Evolutionary conservation across 139 green algal species (phyloP).

Genomic region (Chlorella sp.): DNA sequence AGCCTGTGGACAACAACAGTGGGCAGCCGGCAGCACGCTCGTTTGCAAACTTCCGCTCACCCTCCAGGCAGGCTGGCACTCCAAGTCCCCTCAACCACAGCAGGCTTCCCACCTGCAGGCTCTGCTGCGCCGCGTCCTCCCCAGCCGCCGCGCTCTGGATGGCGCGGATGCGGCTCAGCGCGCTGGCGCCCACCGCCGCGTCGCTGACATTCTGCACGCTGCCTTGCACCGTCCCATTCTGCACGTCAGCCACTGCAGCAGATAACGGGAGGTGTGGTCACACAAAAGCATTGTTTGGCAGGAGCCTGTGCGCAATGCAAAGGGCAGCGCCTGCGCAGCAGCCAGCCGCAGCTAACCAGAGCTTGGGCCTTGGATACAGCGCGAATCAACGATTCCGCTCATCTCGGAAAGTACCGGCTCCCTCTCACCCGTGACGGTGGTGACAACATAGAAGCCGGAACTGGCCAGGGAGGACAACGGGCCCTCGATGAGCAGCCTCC

Average conservation of each 20-base stretch:
- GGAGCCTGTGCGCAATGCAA: too few relatives aligned
- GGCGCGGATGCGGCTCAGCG: constrained; percentile 33
- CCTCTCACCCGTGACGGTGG: constrained; percentile 26
- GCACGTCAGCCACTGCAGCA: constrained; percentile 9
- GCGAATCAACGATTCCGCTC: too few relatives aligned
- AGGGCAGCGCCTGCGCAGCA: too few relatives aligned
- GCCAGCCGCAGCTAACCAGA: too few relatives aligned
- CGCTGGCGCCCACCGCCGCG: constrained; percentile 18
- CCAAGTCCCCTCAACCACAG: too few relatives aligned
- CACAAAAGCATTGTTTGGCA: too few relatives aligned
- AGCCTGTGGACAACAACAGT: background rate
- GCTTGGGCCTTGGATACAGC: too few relatives aligned
- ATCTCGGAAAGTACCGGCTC: too few relatives aligned
- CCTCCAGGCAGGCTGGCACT: background rate
- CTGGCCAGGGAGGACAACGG: constrained; percentile 37
- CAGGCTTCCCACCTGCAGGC: background rate
- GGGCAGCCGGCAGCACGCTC: background rate
- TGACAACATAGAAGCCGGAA: constrained; percentile 42
- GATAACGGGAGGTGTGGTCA: background rate
- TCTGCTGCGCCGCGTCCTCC: background rate
- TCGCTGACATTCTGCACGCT: constrained; percentile 2
- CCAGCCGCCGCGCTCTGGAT: constrained; percentile 32
- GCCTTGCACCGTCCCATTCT: background rate
- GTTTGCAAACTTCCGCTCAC: background rate
- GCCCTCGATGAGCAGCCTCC: constrained; percentile 26